Percentiles rank a stretch among this genome's conserved stretches.
Evolutionary conservation across 768 basidiomycete species (phyloP).

Genomic region (Peribolospora kevripleyi): DNA sequence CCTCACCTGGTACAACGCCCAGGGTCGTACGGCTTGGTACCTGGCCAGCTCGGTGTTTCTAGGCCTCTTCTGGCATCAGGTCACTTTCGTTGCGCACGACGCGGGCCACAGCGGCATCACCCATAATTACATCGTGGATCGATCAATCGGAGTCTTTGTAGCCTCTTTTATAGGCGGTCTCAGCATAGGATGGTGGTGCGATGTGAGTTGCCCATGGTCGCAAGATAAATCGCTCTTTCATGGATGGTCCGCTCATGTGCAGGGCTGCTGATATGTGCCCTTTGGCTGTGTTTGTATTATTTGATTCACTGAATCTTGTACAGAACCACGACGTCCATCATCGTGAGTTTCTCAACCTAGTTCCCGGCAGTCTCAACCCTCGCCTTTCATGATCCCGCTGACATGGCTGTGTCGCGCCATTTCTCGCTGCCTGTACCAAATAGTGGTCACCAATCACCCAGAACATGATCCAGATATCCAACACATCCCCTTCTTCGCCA

Average conservation of each 20-base stretch:
- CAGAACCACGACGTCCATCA: constrained; percentile 77
- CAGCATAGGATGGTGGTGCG: constrained; percentile 93
- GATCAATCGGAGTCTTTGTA: constrained; percentile 49
- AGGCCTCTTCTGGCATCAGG: constrained; percentile 83
- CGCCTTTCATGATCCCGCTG: neutral
- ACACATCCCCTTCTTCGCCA: constrained; percentile 75
- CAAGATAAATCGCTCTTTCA: constrained; percentile 23
- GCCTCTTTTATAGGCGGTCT: constrained; percentile 77
- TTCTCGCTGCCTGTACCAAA: neutral
- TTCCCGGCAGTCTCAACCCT: neutral
- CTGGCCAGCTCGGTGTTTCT: constrained; percentile 52
- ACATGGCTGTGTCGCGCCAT: constrained; percentile 1
- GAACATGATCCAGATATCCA: constrained; percentile 50
- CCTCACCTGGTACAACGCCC: constrained; percentile 30
- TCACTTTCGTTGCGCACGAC: constrained; percentile 79
- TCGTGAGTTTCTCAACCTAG: constrained; percentile 30
- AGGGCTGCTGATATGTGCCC: constrained; percentile 90
- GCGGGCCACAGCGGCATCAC: constrained; percentile 87
- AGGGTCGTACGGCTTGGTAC: constrained; percentile 29
- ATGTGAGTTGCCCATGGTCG: constrained; percentile 33
- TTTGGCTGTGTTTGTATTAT: constrained; percentile 4
- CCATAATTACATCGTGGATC: constrained; percentile 57
- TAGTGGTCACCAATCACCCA: constrained; percentile 92
- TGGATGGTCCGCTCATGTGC: constrained; percentile 78
- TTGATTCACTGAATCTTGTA: neutral